phyloP scores from a whole-genome alignment of 208 protist species.

The Leishmania tarentolae region DNA sequence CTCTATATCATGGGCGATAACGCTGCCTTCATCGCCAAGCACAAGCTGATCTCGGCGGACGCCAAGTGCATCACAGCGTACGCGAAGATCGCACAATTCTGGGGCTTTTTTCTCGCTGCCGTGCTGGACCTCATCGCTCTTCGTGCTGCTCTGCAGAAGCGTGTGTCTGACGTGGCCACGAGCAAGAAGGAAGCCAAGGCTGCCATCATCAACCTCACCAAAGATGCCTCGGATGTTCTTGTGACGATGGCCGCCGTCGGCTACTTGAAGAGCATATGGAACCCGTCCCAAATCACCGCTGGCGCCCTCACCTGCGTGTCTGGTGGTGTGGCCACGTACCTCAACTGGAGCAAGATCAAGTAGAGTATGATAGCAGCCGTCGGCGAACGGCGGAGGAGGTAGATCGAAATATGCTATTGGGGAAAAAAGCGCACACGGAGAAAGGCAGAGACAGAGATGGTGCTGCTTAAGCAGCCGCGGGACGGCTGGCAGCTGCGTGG shows the following conservation, averaged over 20 bases:
- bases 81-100: conserved; percentile 91
- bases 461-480: background rate
- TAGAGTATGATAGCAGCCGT: conserved; percentile 17
- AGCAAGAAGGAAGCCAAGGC: conserved; percentile 80
- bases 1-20: conserved; percentile 93
- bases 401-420: background rate
- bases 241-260: conserved; percentile 85
- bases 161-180: conserved; percentile 45
- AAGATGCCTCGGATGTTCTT: conserved; percentile 81
- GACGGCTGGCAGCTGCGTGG: background rate
- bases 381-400: background rate
- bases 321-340: conserved; percentile 86
- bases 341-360: conserved; percentile 91
- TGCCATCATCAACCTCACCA: conserved; percentile 74
- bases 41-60: conserved; percentile 63
- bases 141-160: conserved; percentile 58
- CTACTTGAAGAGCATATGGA: conserved; percentile 78
- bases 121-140: conserved; percentile 86
- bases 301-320: conserved; percentile 84
- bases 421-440: background rate
- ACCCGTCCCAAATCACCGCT: conserved; percentile 61
- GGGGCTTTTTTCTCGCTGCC: conserved; percentile 89
- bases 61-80: conserved; percentile 56
- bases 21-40: conserved; percentile 81
- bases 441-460: background rate